Evolutionary conservation across 2,329 filamentous ascomycete genomes (phyloP).

Genomic region (Monascus ruber): DNA sequence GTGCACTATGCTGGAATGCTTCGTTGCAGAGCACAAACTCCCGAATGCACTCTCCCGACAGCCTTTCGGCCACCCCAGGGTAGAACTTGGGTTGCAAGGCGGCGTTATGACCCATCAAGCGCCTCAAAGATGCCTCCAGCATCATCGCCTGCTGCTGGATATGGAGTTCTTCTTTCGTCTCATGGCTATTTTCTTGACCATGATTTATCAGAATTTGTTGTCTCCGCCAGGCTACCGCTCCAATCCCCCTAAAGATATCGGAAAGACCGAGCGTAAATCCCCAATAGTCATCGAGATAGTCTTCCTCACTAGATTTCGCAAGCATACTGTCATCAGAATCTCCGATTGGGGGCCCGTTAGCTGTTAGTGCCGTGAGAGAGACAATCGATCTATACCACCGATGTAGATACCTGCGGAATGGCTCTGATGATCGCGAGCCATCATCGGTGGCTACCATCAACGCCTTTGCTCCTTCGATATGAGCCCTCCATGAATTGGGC

Average conservation of each 20-base stretch:
- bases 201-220: constrained; percentile 6
- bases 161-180: constrained; percentile 11
- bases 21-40: constrained; percentile 31
- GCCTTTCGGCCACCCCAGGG: constrained; percentile 21
- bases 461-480: constrained; percentile 32
- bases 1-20: constrained; percentile 32
- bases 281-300: constrained; percentile 34
- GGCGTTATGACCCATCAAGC: constrained; percentile 22
- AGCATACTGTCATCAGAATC: constrained; percentile 9
- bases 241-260: constrained; percentile 28
- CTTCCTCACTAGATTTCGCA: constrained; percentile 7
- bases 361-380: constrained; percentile 30
- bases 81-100: constrained; percentile 22
- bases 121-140: constrained; percentile 23
- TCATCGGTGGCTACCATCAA: constrained; percentile 20
- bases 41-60: constrained; percentile 20
- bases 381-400: constrained; percentile 33
- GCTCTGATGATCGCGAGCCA: constrained; percentile 13
- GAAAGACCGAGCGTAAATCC: constrained; percentile 31
- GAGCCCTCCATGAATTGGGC: constrained; percentile 31
- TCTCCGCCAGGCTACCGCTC: constrained; percentile 23
- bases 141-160: constrained; percentile 18
- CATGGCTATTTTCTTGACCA: constrained; percentile 4
- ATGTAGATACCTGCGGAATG: constrained; percentile 27
- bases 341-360: constrained; percentile 26